Base-by-base conservation (phyloP, 1,284 basidiomycete genomes). In the Puccinia brachypodii region DNA sequence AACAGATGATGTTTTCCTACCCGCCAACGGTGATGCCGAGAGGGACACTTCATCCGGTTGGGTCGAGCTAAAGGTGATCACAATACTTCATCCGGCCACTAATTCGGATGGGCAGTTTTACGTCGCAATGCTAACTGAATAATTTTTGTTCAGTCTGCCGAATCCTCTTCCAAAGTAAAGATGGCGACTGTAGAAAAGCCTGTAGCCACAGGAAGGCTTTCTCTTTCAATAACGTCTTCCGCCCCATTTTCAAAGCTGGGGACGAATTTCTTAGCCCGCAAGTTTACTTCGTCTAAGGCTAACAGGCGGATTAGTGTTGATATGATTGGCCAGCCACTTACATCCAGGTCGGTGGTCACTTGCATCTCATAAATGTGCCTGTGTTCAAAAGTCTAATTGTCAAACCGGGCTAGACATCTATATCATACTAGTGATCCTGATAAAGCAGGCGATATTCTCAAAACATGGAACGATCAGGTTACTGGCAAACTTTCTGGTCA, bases 361-460 rank as follows among this genome's bases (percentile, higher is more conserved):
- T 47, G 11, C 31, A n/a, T 40, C 44, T 78, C 69, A 25, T 42
- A 22, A 6, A 68, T 42, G 28, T 69, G 19, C 11, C 25, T 28
- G 25, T 16, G 38, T 1, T 77, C 31, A n/a, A 28, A 33, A n/a
- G 25, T 36, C 16, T 36, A 22, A 42, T n/a, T 22, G 16, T 4
- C 16, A 28, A 56, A 9, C 50, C 31, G 73, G 22, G 31, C 47
- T 85, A 96, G 94, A 74, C 96, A 98, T 87, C 90, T 96, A 82
- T 92, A 96, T 31, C 95, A 98, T 87, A 94, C 96, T 25, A 95
- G 94, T 81, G 94, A 96, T 87, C 93, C 91, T 31, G 94, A 95
- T 87, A 94, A 98, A 87, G 92, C 94, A 40, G 93, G 94, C 86
- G 94, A 93, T 42, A 90, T 98, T 82, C 90, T 98, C 76, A 91